Conservation (phyloP, 2,329 filamentous ascomycete genomes). For the Fusarium xyrophilum region DNA sequence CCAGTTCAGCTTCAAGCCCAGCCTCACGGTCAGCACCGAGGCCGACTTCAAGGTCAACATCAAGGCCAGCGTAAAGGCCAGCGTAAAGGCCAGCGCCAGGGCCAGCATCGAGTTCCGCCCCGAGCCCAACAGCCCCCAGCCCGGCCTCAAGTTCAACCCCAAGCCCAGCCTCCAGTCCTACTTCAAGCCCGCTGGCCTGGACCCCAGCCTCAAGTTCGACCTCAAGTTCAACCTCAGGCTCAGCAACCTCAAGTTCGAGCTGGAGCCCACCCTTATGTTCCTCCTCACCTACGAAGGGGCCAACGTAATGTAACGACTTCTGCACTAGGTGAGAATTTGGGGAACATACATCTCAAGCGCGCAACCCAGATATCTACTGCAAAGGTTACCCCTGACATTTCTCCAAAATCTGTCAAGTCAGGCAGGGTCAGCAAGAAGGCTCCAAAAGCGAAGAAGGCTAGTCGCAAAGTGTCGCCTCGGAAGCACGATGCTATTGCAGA, state of each 20-base stretch:
- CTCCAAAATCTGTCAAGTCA: not conserved
- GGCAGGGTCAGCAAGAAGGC: slow-evolving; percentile 11
- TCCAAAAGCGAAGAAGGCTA: not conserved
- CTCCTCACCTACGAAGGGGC: not conserved
- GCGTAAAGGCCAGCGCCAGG: not conserved
- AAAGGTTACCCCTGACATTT: not conserved
- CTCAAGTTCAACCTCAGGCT: not conserved
- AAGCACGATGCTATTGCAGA: not conserved
- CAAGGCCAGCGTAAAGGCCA: not conserved
- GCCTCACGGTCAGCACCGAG: not conserved
- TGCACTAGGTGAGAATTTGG: not conserved
- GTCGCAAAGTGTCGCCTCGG: not conserved
- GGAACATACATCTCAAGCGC: slow-evolving; percentile 6
- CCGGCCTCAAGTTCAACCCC: not conserved
- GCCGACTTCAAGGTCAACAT: not conserved
- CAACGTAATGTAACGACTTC: not conserved
- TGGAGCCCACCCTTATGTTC: not conserved
- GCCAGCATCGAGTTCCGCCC: not conserved
- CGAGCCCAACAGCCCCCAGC: not conserved
- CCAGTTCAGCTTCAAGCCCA: not conserved
- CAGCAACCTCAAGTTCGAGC: not conserved
- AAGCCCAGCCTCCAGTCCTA: not conserved
- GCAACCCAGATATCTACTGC: not conserved
- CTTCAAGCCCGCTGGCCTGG: not conserved
- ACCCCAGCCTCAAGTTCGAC: not conserved